A percentile compares a stretch with the other conserved stretches of the same genome.
Conservation (phyloP, 2,329 filamentous ascomycete species). For the Calcarisporium arbuscula region DNA sequence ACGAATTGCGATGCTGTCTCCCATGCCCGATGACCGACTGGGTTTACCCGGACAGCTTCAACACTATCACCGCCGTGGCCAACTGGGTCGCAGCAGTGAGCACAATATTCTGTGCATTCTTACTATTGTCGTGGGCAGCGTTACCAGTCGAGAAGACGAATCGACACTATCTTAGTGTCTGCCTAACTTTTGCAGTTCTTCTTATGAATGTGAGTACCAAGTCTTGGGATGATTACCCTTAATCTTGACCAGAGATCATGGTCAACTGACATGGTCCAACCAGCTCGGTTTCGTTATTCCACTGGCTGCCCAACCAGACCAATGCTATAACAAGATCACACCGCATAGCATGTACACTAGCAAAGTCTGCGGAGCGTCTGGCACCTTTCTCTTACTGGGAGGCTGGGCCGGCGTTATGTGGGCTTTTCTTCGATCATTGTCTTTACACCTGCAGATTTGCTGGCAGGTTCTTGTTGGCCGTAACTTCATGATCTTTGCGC, state of each 20-base stretch:
- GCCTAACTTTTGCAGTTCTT: slow-evolving; percentile 67
- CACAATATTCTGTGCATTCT: slow-evolving; percentile 64
- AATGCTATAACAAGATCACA: slow-evolving; percentile 87
- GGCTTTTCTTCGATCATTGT: slow-evolving; percentile 84
- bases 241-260: too few relatives aligned
- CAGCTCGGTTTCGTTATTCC: slow-evolving; percentile 89
- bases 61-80: slow-evolving; percentile 55
- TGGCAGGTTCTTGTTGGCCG: slow-evolving; percentile 89
- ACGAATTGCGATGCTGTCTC: slow-evolving; percentile 74
- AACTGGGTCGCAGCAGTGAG: slow-evolving; percentile 78
- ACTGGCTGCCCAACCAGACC: slow-evolving; percentile 66
- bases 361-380: slow-evolving; percentile 79
- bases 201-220: slow-evolving; percentile 66
- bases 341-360: slow-evolving; percentile 86
- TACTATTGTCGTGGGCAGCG: slow-evolving; percentile 72
- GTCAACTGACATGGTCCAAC: slow-evolving; percentile 13
- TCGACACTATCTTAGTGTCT: slow-evolving; percentile 88
- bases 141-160: slow-evolving; percentile 85
- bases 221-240: background rate
- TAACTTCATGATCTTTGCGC: slow-evolving; percentile 81
- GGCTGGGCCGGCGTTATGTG: slow-evolving; percentile 82
- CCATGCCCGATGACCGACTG: slow-evolving; percentile 85
- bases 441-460: slow-evolving; percentile 94
- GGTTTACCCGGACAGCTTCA: slow-evolving; percentile 57
- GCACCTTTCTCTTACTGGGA: slow-evolving; percentile 77